Percentiles rank a stretch among this genome's conserved stretches.
phyloP scores from a whole-genome alignment of 2,329 filamentous ascomycete genomes.

The Cercospora berteroae region DNA sequence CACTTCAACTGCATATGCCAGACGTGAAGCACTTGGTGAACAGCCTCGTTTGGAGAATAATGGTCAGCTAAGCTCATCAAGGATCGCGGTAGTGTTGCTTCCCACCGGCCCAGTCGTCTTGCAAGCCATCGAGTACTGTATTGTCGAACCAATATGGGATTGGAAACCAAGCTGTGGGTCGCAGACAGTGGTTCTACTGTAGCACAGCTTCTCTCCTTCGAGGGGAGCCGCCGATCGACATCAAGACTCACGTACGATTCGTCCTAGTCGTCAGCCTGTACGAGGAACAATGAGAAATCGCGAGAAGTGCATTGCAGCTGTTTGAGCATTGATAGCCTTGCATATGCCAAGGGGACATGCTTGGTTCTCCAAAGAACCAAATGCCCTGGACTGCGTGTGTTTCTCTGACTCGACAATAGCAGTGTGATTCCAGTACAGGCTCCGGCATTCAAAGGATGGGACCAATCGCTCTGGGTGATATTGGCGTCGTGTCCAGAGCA shows the following conservation, averaged over 20 bases:
- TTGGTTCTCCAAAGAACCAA: neutral
- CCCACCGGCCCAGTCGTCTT: too few species aligned
- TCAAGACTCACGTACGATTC: neutral
- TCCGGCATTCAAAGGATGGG: neutral
- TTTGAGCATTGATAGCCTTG: neutral
- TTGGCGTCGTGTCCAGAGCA: neutral
- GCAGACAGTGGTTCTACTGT: neutral
- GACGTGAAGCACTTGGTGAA: neutral
- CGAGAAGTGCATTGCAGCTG: neutral
- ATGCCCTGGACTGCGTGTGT: neutral
- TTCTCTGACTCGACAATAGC: neutral
- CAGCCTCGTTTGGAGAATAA: neutral
- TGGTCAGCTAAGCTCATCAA: neutral
- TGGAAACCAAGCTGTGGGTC: too few species aligned
- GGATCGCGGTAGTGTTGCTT: neutral
- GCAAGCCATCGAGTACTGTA: neutral
- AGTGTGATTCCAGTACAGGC: neutral
- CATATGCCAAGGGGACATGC: neutral
- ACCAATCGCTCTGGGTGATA: neutral
- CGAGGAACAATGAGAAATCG: too few species aligned
- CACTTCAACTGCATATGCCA: neutral
- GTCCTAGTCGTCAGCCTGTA: neutral
- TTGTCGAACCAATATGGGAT: too few species aligned
- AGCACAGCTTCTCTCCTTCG: neutral
- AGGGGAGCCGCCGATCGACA: neutral